Percentiles rank a stretch among this genome's conserved stretches.
These are phyloP conservation scores for Yamadazyma jaroonii DNA, from an alignment of 1,139 yeast genomes.

Conservation along the genomic window DNA sequence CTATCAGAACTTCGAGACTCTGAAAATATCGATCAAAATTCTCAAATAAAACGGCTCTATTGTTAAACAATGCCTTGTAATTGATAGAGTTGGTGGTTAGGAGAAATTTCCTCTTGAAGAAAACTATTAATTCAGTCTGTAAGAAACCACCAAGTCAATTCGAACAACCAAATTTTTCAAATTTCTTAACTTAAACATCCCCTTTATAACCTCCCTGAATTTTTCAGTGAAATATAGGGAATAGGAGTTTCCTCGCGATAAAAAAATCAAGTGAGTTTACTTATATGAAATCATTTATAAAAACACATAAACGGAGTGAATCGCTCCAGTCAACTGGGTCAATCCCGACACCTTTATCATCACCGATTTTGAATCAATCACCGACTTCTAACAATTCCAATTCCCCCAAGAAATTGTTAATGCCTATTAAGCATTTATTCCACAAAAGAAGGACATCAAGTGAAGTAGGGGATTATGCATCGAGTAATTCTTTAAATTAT, in stretches of 20 bases:
- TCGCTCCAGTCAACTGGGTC: slow-evolving; percentile 17
- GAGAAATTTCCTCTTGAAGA: too few species aligned
- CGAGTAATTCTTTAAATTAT: background rate
- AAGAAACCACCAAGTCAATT: too few species aligned
- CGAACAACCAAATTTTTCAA: too few species aligned
- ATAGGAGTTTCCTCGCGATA: slow-evolving; percentile 1
- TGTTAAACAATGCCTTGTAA: too few species aligned
- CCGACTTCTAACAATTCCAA: slow-evolving; percentile 15
- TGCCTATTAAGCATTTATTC: slow-evolving; percentile 43
- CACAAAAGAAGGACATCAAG: slow-evolving; percentile 10
- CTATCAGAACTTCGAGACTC: too few species aligned
- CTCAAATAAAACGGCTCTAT: too few species aligned
- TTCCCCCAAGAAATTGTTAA: slow-evolving; percentile 42
- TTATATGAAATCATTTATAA: slow-evolving; percentile 48
- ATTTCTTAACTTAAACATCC: background rate
- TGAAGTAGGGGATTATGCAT: slow-evolving; percentile 2
- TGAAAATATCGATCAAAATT: too few species aligned
- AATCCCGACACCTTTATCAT: slow-evolving; percentile 8
- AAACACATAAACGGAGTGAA: slow-evolving; percentile 37
- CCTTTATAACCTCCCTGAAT: too few species aligned
- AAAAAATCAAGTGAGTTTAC: slow-evolving; percentile 1
- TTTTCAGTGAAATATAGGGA: too few species aligned
- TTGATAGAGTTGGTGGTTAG: too few species aligned
- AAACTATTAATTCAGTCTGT: too few species aligned
- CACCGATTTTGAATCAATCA: slow-evolving; percentile 20